phyloP scores from a whole-genome alignment of 108 stramenopile genomes.

The Parietichytrium sp. region DNA sequence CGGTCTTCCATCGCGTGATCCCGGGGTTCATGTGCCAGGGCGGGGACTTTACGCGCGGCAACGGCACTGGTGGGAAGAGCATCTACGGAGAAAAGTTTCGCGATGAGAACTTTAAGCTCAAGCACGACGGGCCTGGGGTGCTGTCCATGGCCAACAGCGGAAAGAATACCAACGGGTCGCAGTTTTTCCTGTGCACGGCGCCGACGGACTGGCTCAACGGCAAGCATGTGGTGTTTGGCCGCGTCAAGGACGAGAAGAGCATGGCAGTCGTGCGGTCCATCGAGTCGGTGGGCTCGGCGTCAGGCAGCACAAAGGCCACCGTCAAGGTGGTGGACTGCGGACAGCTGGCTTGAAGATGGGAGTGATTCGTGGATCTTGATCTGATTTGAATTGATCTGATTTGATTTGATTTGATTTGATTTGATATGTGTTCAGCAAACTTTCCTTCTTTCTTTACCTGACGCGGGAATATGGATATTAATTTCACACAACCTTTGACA shows the following conservation, averaged over 20 bases:
- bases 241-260: slow-evolving; percentile 75
- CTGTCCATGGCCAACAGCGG: slow-evolving; percentile 91
- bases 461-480: too few species aligned
- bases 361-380: too few species aligned
- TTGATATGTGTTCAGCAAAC: too few species aligned
- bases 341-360: too few species aligned
- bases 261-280: slow-evolving; percentile 70
- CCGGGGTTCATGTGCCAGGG: slow-evolving; percentile 81
- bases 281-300: slow-evolving; percentile 57
- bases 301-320: background rate
- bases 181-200: slow-evolving; percentile 86
- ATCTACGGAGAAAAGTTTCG: slow-evolving; percentile 78
- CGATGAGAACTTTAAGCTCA: slow-evolving; percentile 81
- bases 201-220: slow-evolving; percentile 82
- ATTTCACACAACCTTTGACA: too few species aligned
- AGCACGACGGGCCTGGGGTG: slow-evolving; percentile 74
- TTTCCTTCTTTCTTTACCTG: too few species aligned
- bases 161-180: slow-evolving; percentile 85
- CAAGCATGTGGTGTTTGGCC: slow-evolving; percentile 90
- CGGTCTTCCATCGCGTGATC: slow-evolving; percentile 74
- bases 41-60: slow-evolving; percentile 90
- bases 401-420: too few species aligned
- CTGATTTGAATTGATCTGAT: too few species aligned
- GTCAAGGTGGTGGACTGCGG: slow-evolving; percentile 37
- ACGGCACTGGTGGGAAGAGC: slow-evolving; percentile 88